Conservation (phyloP, 2,329 filamentous ascomycete species). For the Leptographium galeiforme region DNA sequence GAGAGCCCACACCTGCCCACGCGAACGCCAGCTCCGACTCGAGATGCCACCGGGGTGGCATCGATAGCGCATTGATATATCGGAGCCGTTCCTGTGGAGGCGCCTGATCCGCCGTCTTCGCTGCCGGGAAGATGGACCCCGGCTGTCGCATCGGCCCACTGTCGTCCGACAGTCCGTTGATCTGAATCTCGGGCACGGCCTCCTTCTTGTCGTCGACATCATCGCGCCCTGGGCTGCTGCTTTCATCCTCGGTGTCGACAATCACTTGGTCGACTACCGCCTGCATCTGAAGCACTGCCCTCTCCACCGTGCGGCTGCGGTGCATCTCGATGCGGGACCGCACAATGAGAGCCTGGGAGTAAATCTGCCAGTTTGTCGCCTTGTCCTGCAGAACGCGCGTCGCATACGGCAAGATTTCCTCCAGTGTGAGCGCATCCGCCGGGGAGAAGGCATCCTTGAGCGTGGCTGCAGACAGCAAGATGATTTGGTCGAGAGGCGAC, state of each 20-base stretch:
- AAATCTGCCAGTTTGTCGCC: conserved; percentile 94
- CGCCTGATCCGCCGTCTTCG: conserved; percentile 65
- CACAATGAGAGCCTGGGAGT: conserved; percentile 84
- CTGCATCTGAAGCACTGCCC: conserved; percentile 83
- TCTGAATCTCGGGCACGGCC: conserved; percentile 29
- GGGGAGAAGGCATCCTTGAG: conserved; percentile 82
- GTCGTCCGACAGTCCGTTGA: conserved; percentile 23
- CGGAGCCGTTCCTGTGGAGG: conserved; percentile 61
- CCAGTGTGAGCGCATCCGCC: conserved; percentile 71
- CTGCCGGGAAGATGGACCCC: conserved; percentile 68
- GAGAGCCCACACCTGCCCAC: conserved; percentile 81
- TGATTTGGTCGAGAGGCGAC: conserved; percentile 74
- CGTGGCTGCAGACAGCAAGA: conserved; percentile 74
- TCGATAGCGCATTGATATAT: conserved; percentile 73
- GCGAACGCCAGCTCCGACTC: conserved; percentile 84
- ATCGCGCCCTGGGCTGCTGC: neutral
- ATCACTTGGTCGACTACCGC: conserved; percentile 92
- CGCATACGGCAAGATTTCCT: conserved; percentile 86
- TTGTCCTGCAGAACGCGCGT: conserved; percentile 77
- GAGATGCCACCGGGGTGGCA: conserved; percentile 83
- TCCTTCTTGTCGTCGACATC: conserved; percentile 11
- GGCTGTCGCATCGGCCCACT: conserved; percentile 29
- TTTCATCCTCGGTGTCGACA: conserved; percentile 50
- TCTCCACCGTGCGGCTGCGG: conserved; percentile 73
- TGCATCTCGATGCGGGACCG: conserved; percentile 83